Evolutionary conservation across 768 basidiomycete species (phyloP).

Genomic region (Tulasnella calospora): DNA sequence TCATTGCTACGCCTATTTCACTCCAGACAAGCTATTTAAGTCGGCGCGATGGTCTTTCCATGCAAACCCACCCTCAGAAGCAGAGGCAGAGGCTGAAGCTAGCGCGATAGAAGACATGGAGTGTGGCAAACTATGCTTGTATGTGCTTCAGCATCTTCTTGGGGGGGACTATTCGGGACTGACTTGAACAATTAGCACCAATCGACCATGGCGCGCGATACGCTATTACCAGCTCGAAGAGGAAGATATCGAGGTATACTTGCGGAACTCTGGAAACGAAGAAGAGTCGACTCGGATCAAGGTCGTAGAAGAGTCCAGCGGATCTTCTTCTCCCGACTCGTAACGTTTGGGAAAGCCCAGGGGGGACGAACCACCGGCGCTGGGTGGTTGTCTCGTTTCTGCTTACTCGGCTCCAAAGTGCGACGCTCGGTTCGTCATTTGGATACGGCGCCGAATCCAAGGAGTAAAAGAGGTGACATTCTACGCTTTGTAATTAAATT

Average conservation of each 20-base stretch:
- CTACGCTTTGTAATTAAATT: too few relatives aligned
- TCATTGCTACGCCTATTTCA: neutral
- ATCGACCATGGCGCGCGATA: too few relatives aligned
- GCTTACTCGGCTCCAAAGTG: too few relatives aligned
- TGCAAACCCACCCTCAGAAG: neutral
- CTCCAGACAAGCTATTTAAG: neutral
- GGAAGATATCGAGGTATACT: neutral
- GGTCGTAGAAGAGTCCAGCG: neutral
- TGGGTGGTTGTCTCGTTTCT: too few relatives aligned
- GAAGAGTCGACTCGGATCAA: neutral
- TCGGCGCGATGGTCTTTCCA: neutral
- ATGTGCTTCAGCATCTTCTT: neutral
- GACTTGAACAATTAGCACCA: neutral
- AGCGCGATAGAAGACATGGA: neutral
- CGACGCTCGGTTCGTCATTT: too few relatives aligned
- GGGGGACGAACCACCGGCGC: too few relatives aligned
- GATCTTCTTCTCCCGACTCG: too few relatives aligned
- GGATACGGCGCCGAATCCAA: too few relatives aligned
- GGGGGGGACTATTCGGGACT: neutral
- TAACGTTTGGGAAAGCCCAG: too few relatives aligned
- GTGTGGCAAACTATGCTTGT: neutral
- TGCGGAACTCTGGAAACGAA: neutral
- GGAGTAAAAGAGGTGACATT: too few relatives aligned
- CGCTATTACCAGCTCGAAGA: neutral
- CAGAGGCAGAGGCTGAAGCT: neutral